These are phyloP conservation scores for Fusarium miscanthi DNA, from an alignment of 2,329 filamentous ascomycete genomes.

Conservation along the genomic window DNA sequence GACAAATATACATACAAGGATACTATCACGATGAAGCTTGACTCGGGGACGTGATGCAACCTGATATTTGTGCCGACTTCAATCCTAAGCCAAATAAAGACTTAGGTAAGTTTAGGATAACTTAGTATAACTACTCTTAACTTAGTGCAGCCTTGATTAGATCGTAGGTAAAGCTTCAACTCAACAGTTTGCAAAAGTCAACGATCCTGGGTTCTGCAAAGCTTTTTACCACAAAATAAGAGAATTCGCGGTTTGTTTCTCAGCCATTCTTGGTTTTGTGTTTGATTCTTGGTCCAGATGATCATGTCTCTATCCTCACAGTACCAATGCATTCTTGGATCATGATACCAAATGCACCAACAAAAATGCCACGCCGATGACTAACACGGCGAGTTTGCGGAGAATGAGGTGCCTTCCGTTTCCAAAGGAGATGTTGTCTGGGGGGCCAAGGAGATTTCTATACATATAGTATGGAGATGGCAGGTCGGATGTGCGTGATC, in stretches of 20 bases:
- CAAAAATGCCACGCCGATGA: neutral
- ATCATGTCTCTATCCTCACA: neutral
- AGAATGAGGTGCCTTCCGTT: neutral
- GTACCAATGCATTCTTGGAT: rapidly evolving
- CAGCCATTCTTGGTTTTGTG: rapidly evolving
- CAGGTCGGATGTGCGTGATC: neutral
- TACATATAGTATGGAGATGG: neutral
- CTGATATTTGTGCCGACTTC: rapidly evolving
- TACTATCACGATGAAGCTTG: neutral
- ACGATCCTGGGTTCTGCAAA: neutral
- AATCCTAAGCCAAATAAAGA: no score
- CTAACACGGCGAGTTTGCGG: neutral
- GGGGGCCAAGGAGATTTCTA: rapidly evolving
- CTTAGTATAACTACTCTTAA: neutral
- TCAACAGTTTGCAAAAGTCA: no score
- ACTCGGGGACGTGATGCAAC: rapidly evolving
- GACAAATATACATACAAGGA: neutral
- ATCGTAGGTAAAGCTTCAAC: neutral
- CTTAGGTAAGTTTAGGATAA: neutral
- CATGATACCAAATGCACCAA: neutral
- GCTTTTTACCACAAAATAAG: neutral
- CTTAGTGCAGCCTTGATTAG: no score
- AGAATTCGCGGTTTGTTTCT: neutral
- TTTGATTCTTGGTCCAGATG: rapidly evolving
- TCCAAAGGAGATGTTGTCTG: neutral